phyloP scores from a whole-genome alignment of 2,329 filamentous ascomycete genomes.

The Epichloe uncinata region DNA sequence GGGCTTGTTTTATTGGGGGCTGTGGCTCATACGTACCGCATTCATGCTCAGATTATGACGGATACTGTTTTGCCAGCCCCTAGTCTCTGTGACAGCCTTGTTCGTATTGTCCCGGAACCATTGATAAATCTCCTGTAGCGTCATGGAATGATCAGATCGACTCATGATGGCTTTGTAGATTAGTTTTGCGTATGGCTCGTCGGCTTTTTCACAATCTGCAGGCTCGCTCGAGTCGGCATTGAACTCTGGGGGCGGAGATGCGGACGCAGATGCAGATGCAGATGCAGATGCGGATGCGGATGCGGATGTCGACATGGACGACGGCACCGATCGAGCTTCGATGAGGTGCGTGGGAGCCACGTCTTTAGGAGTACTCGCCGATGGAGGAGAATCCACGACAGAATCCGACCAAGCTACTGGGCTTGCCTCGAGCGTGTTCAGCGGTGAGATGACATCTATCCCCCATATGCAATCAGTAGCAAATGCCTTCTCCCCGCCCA shows the following conservation, averaged over 20 bases:
- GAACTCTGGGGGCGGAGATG: conserved; percentile 14
- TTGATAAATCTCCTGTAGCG: conserved; percentile 74
- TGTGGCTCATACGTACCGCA: conserved; percentile 40
- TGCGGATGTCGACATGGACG: neutral
- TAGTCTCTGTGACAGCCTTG: conserved; percentile 61
- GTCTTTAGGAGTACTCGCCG: conserved; percentile 4
- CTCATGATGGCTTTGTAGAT: conserved; percentile 66
- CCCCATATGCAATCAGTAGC: neutral
- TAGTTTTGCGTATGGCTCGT: conserved; percentile 67
- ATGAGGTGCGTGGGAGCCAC: neutral
- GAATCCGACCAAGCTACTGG: conserved; percentile 4
- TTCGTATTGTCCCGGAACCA: conserved; percentile 78
- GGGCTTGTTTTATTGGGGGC: neutral
- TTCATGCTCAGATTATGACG: conserved; percentile 97
- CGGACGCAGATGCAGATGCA: neutral
- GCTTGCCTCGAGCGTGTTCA: conserved; percentile 7
- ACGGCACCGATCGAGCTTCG: neutral
- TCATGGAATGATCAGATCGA: conserved; percentile 53
- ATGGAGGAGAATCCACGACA: conserved; percentile 2
- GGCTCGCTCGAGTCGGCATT: conserved; percentile 10
- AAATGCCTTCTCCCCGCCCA: neutral
- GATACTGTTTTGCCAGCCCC: conserved; percentile 93
- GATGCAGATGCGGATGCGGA: neutral
- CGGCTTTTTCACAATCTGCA: conserved; percentile 17
- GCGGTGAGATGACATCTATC: neutral